Conservation (phyloP, 768 basidiomycete genomes). For the Suillus tomentosus region DNA sequence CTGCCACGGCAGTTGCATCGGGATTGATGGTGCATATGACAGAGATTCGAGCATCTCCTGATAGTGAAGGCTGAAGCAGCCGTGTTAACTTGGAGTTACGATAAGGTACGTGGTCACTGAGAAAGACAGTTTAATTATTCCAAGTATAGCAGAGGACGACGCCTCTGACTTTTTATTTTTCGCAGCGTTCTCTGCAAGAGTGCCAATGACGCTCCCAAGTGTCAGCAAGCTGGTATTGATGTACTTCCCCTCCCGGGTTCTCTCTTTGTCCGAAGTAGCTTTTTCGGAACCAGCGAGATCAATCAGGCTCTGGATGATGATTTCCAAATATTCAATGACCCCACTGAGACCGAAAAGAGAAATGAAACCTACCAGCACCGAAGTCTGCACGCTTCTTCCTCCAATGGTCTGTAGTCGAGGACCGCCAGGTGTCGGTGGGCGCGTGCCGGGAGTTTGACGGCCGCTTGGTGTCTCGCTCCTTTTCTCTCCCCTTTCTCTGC, state of each 20-base stretch:
- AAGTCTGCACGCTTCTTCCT: constrained; percentile 77
- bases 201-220: constrained; percentile 89
- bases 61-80: constrained; percentile 91
- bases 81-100: constrained; percentile 95
- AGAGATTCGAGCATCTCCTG: constrained; percentile 93
- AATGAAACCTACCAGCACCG: constrained; percentile 57
- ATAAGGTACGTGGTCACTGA: constrained; percentile 88
- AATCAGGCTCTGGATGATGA: constrained; percentile 69
- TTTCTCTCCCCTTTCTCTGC: constrained; percentile 67
- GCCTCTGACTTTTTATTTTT: constrained; percentile 64
- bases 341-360: not conserved
- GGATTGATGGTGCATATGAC: constrained; percentile 97
- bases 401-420: constrained; percentile 75
- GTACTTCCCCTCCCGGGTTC: constrained; percentile 94
- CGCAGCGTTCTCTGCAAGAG: constrained; percentile 84
- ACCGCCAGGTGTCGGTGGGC: constrained; percentile 57
- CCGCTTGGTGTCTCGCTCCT: constrained; percentile 36
- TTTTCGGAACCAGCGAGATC: constrained; percentile 97
- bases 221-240: constrained; percentile 96
- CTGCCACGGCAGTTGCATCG: constrained; percentile 71
- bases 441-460: constrained; percentile 53
- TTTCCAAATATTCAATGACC: constrained; percentile 4
- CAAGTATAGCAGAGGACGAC: not conserved
- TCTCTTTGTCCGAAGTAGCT: constrained; percentile 92
- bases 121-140: constrained; percentile 7